Evolutionary conservation across 1,284 basidiomycete genomes (phyloP), one percentile per base, ranked within the genome.

Genomic region (Anthracocystis walkeri): DNA sequence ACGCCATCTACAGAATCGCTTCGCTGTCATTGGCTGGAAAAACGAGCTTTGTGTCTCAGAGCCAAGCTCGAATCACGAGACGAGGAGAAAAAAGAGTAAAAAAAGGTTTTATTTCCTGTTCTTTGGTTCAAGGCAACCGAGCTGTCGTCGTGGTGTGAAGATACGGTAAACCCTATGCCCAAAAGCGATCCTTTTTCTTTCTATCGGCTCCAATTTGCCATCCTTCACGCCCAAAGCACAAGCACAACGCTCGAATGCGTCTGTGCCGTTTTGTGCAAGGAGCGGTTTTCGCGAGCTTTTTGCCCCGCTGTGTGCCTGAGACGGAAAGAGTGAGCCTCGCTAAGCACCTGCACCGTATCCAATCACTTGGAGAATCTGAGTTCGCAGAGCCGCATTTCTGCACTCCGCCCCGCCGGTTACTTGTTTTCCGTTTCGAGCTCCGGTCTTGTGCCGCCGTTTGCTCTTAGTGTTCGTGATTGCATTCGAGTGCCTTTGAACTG

Each of bases 381-480:
- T 14, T 14, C 12, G 35, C 35, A 38, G 35, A 49, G 27, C 48
- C 49, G 31, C 31, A 12, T 51, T n/a, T 35, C 31, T 33, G 49
- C 49, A 35, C 49, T 51, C 49, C 49, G 49, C 49, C 6, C 49
- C 49, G 49, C 31, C 49, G 49, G 49, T 35, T 35, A n/a, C 29
- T n/a, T 21, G 7, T 35, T 38, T 51, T 23, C 23, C n/a, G 49
- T 14, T n/a, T 31, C 29, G 8, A 49, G 29, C 48, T 49, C 31
- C 29, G 49, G 31, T 51, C 49, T 6, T 35, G 31, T 51, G 49
- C 31, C 31, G 20, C 31, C 14, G 16, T 11, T 33, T 38, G 14
- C 35, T 45, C 3, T 45, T 45, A 23, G n/a, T 8, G 7, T 11
- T 25, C 20, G 20, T 48, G 46, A 48, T 33, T 49, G 48, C 29